Evolutionary conservation across 2,329 filamentous ascomycete species (phyloP).

Genomic region (Parastagonospora avenae): DNA sequence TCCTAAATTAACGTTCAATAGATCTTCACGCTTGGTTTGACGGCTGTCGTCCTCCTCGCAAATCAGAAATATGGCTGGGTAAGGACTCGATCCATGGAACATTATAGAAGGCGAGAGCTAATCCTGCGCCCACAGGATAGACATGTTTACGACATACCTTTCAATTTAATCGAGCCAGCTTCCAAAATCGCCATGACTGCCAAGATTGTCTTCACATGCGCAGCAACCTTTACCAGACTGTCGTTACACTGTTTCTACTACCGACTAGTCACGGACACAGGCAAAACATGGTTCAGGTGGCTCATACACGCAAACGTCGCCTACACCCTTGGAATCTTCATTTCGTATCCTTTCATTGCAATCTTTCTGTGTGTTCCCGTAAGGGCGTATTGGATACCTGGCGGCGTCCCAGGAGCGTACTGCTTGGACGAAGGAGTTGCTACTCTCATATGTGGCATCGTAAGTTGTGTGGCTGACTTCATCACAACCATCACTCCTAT

Average conservation of each 20-base stretch:
- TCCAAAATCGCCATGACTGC: conserved; percentile 49
- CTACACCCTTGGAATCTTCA: conserved; percentile 45
- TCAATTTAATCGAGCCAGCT: conserved; percentile 23
- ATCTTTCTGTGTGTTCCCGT: conserved; percentile 52
- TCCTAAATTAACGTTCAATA: conserved; percentile 16
- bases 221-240: conserved; percentile 51
- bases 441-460: conserved; percentile 49
- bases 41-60: conserved; percentile 48
- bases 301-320: conserved; percentile 46
- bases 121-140: conserved; percentile 17
- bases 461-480: conserved; percentile 52
- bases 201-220: conserved; percentile 50
- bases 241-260: conserved; percentile 55
- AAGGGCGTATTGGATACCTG: conserved; percentile 50
- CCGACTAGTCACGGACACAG: conserved; percentile 50
- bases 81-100: neutral
- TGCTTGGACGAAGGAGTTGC: conserved; percentile 51
- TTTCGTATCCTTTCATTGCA: conserved; percentile 42
- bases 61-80: conserved; percentile 50
- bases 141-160: conserved; percentile 51
- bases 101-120: too few relatives aligned
- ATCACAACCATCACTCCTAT: conserved; percentile 51
- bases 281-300: conserved; percentile 46
- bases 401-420: conserved; percentile 25
- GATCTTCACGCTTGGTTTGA: conserved; percentile 48